Evolutionary conservation across 2,329 filamentous ascomycete genomes (phyloP), one percentile per base, ranked within the genome.

Genomic region (Talaromyces funiculosus): DNA sequence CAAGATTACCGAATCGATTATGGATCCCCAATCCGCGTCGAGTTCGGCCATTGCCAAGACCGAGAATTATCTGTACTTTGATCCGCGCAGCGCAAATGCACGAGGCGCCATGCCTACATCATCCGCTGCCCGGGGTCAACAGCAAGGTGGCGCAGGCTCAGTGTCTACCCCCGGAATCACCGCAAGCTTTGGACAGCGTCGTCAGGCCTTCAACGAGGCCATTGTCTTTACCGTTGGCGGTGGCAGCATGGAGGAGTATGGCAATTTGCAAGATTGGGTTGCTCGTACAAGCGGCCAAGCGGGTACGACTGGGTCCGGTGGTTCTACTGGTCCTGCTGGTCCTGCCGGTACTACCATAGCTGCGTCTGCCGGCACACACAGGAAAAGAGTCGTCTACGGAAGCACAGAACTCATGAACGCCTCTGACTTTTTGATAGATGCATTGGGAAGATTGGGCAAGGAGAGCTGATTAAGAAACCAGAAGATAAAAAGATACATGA

Each of bases 201-300:
- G 93, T 59, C 92, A 96, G 70, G 92, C 90, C 0, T 97, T 93
- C 75, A 90, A 86, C 53, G 92, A 96, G 69, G 90, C 91, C 1
- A 88, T 96, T 59, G 90, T 96, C n/a, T 96, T 97, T 71, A 93
- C 90, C 0, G 91, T 95, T 3, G 94, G 94, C 3, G 94, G 95
- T 51, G 94, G 94, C 43, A 97, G 92, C 72, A 97, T 99, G 90
- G 94, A 99, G 68, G 94, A 99, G 74, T 99, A 97, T 72, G 93
- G 92, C 20, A 99, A 99, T 75, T 74, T 99, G 72, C 91, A 96
- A 72, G 94, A 97, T 71, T 99, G 94, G 94, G 91, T 93, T 4
- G 86, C 85, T 73, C 83, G 93, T 65, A 92, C 90, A 3, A 82
- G 77, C 55, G 79, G 78, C 42, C 75, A 73, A 53, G 81, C 82